phyloP scores from a whole-genome alignment of 2,329 filamentous ascomycete species.

The Rutstroemia sydowiana region DNA sequence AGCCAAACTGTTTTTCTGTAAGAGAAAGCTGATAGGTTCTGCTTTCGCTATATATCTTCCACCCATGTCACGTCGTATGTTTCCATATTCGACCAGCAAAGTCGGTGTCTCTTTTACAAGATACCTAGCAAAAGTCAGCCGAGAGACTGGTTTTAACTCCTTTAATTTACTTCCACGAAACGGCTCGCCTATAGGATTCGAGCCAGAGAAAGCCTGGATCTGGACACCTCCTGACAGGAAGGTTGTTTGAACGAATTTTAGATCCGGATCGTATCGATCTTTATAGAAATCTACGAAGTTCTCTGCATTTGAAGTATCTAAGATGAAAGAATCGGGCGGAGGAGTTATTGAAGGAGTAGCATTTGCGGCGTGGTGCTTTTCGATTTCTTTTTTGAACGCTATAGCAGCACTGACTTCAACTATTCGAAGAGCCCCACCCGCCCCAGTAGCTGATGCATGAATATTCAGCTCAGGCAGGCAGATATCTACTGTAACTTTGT shows the following conservation, averaged over 20 bases:
- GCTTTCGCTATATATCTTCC: constrained; percentile 2
- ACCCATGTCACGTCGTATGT: no score
- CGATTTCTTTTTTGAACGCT: not conserved
- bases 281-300: constrained; percentile 11
- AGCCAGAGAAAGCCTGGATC: not conserved
- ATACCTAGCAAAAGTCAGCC: not conserved
- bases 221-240: not conserved
- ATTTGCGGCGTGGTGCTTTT: constrained; percentile 1
- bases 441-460: not conserved
- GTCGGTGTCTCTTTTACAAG: not conserved
- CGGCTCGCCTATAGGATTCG: not conserved
- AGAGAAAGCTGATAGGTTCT: not conserved
- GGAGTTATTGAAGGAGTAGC: not conserved
- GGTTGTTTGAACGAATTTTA: not conserved
- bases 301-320: constrained; percentile 2
- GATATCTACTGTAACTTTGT: not conserved
- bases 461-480: constrained; percentile 1
- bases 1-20: constrained; percentile 1
- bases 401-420: not conserved
- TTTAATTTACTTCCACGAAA: not conserved
- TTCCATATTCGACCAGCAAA: not conserved
- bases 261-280: not conserved
- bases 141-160: not conserved
- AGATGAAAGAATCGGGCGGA: not conserved
- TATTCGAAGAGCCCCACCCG: no score